Evolutionary conservation across 2,329 filamentous ascomycete species (phyloP).

Genomic region (Penicillium sp.): DNA sequence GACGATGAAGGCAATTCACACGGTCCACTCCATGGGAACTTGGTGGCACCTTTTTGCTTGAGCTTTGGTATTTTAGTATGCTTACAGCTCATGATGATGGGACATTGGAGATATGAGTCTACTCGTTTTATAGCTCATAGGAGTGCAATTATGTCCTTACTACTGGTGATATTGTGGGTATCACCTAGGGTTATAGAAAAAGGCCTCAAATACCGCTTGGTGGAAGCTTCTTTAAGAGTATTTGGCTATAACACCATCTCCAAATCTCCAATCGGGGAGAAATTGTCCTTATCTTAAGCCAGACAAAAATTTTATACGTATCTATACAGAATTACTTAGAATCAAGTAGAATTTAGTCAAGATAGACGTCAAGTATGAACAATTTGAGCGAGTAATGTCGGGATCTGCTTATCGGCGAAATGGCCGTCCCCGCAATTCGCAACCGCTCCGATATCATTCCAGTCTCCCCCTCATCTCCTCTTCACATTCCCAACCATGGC

Average conservation of each 20-base stretch:
- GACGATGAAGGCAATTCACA: no score
- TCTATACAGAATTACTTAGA: not conserved
- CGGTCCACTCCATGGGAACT: no score
- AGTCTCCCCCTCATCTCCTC: conserved; percentile 6
- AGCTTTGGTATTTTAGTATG: not conserved
- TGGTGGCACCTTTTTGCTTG: no score
- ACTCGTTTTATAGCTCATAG: not conserved
- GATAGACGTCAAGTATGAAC: not conserved
- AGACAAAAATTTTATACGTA: not conserved
- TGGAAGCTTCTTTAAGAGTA: not conserved
- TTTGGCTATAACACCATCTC: not conserved
- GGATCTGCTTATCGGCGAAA: conserved; percentile 11
- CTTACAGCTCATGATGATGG: not conserved
- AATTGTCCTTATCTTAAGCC: not conserved
- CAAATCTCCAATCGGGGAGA: no score
- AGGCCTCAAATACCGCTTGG: not conserved
- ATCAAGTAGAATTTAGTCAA: not conserved
- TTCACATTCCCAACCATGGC: conserved; percentile 43
- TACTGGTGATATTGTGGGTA: not conserved
- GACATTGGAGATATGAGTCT: not conserved
- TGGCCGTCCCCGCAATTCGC: conserved; percentile 13
- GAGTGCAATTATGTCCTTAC: not conserved
- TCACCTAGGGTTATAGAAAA: not conserved
- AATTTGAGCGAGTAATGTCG: not conserved
- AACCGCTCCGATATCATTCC: conserved; percentile 6